Evolutionary conservation across 768 basidiomycete species (phyloP), one percentile per base, ranked within the genome.

Genomic region (Cantharellus anzutake): DNA sequence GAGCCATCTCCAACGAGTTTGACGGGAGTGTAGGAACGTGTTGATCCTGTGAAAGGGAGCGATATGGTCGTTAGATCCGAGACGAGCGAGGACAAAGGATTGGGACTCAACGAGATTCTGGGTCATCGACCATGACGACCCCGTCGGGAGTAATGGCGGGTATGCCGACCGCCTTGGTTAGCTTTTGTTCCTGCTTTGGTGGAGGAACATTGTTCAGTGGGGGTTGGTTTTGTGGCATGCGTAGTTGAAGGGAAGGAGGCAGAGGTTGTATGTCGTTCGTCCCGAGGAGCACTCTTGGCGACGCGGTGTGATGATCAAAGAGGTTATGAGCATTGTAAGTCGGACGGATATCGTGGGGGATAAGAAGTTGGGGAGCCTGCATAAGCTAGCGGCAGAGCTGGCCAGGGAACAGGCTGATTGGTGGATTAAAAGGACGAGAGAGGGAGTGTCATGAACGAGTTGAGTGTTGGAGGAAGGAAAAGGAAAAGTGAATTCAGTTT

Each of bases 1-100:
- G 94, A 97, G 59, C 96, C 96, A 70, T 97, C 94, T 48, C 96
- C 96, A 70, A 99, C 80, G 63, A 87, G 84, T 75, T 98, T 98
- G 76, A 98, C 80, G 56, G 89, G 85, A 38, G 92, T 93, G 70
- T 93, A 99, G 20, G 84, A 84, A 66, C 92, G 83, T 60, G 80
- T 81, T 16, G 87, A 91, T 66, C 76, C 91, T 94, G 41, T 37
- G 20, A 3, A 38, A 35, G 2, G 48, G 60, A 56, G 42, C 20
- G 34, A 38, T 29, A 51, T 5, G 35, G 14, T 37, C 14, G 56
- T 11, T 37, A 39, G 56, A 63, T 57, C 58, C 35, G 61, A 63
- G 52, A 64, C 42, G n/a, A 67, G 59, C 42, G 53, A 61, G 57
- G 35, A 56, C 58, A 59, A 48, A 39, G 60, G 59, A 59, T 59